A percentile compares a stretch with the other conserved stretches of the same genome.
phyloP scores from a whole-genome alignment of 2,329 filamentous ascomycete genomes.

The Stagonosporopsis rhizophila region DNA sequence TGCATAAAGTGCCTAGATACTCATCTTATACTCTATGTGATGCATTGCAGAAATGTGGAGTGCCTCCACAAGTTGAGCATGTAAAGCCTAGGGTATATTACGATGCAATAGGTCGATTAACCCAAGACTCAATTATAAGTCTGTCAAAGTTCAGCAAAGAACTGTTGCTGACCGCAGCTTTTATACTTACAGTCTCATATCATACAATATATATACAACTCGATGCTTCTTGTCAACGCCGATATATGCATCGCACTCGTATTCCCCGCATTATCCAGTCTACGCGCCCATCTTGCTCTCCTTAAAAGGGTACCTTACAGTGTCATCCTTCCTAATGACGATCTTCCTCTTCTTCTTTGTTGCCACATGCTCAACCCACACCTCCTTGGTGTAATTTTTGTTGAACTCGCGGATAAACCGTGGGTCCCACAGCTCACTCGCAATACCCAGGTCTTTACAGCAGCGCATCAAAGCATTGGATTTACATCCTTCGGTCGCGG shows the following conservation, averaged over 20 bases:
- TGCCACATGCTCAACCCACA: constrained; percentile 85
- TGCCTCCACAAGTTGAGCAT: too few relatives aligned
- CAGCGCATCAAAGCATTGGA: constrained; percentile 97
- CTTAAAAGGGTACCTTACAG: constrained; percentile 70
- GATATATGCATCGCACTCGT: not conserved
- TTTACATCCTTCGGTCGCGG: constrained; percentile 95
- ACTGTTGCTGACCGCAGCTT: too few relatives aligned
- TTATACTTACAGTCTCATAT: not conserved
- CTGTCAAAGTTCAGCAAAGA: not conserved
- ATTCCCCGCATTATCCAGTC: not conserved
- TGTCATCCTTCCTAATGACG: constrained; percentile 83
- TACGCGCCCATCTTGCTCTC: constrained; percentile 46
- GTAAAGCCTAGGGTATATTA: too few relatives aligned
- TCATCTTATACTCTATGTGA: too few relatives aligned
- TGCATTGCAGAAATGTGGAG: too few relatives aligned
- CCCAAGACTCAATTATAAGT: not conserved
- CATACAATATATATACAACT: constrained; percentile 11
- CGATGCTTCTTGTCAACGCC: not conserved
- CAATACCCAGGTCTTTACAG: constrained; percentile 96
- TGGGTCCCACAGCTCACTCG: constrained; percentile 95
- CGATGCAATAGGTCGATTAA: not conserved
- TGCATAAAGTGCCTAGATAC: too few relatives aligned
- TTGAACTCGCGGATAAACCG: constrained; percentile 85
- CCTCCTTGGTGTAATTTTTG: constrained; percentile 75
- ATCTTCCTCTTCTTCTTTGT: constrained; percentile 92